Conservation (phyloP, 495 filamentous ascomycete genomes). For the Massariosphaeria phaeospora region DNA sequence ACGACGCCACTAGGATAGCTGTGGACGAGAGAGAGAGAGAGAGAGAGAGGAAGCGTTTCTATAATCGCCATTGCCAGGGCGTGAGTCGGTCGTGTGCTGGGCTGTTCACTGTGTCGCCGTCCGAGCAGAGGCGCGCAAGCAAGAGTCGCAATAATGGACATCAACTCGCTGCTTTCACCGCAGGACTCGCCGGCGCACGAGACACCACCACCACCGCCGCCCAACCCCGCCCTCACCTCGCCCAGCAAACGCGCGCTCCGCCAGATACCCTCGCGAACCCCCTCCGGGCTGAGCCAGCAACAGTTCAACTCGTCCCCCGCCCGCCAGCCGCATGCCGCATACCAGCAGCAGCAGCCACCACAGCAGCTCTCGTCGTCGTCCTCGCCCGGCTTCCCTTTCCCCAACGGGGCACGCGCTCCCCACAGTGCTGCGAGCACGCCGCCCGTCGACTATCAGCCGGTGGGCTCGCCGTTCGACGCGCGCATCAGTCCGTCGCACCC, state of each 20-base stretch:
- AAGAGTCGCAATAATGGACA: conserved; percentile 54
- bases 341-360: conserved; percentile 27
- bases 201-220: conserved; percentile 36
- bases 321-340: conserved; percentile 26
- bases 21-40: too few relatives aligned
- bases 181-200: conserved; percentile 55
- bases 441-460: conserved; percentile 27
- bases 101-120: neutral
- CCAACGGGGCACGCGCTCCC: conserved; percentile 17
- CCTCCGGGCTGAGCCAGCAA: conserved; percentile 41
- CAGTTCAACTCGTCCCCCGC: conserved; percentile 36
- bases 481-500: conserved; percentile 25
- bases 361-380: conserved; percentile 25
- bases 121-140: neutral
- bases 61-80: too few relatives aligned
- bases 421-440: conserved; percentile 37
- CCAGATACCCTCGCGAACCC: conserved; percentile 31
- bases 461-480: conserved; percentile 37
- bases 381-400: conserved; percentile 14
- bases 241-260: conserved; percentile 29
- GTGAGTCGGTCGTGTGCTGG: neutral
- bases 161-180: conserved; percentile 66
- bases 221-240: conserved; percentile 16
- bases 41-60: too few relatives aligned
- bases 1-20: too few relatives aligned